Evolutionary conservation across 2,329 filamentous ascomycete genomes (phyloP).

Genomic region (Westerdykella sp.): DNA sequence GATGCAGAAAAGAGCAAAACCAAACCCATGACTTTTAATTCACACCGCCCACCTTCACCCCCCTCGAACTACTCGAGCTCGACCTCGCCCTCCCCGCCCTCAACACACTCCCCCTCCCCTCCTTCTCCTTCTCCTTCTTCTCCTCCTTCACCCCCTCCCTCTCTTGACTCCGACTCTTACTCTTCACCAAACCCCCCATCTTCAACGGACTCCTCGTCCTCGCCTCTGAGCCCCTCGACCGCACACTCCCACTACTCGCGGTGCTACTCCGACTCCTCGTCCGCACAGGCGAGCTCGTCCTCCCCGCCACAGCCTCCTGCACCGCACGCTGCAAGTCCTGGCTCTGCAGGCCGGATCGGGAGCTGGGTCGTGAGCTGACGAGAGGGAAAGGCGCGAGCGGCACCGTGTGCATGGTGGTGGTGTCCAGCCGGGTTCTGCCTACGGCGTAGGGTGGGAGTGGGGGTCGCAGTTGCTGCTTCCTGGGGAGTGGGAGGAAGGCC

Average conservation of each 20-base stretch:
- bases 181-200: neutral
- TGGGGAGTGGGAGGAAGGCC: no score
- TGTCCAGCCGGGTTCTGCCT: no score
- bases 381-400: no score
- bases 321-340: no score
- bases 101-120: neutral
- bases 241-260: neutral
- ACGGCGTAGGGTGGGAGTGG: no score
- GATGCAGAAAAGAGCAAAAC: no score
- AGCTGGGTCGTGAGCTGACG: no score
- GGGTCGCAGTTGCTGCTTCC: no score
- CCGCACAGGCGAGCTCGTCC: neutral
- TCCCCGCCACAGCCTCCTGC: neutral
- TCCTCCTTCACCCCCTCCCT: neutral
- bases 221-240: neutral
- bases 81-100: neutral
- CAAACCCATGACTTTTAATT: no score
- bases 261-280: neutral
- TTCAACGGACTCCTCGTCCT: neutral
- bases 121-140: neutral
- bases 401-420: no score
- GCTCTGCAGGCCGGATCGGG: no score
- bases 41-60: no score
- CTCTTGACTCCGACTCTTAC: neutral
- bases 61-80: neutral